Base-by-base conservation (phyloP, 176 grass and related monocot species). In the Oryza longistaminata region DNA sequence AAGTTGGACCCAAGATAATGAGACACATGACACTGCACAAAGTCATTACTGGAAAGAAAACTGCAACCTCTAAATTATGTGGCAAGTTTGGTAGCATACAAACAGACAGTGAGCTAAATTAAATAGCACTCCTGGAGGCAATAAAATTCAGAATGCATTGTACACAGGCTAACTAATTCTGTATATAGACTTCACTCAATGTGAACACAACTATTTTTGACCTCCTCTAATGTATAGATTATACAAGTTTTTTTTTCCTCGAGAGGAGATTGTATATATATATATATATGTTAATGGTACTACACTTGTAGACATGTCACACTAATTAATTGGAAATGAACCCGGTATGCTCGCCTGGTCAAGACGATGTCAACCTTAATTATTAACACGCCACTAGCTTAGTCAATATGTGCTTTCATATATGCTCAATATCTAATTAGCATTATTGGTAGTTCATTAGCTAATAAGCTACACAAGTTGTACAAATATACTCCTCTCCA, bases 1-100 rank as follows among this genome's bases (percentile, higher is more conserved):
- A 81, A 81, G 78, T 81, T 87, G 62, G 27, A 75, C 11, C 70
- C 6, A 52, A 52, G 72, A 74, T 52, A 74, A 74, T 50, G 58
- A 19, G 52, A 26, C 15, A 22, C 25, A 66, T 73, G 17, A 27
- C 55, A 53, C 33, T 65, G 60, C 62, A 79, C 35, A 72, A 72
- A 78, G 64, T 3, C 48, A 62, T 61, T 35, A 10, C 48, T 64
- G 24, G 19, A 71, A 16, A 73, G 37, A 64, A 73, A 46, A 40
- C 29, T 62, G 64, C 17, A 27, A 17, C 14, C 50, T 70, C 39
- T 70, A 82, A 87, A 82, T 19, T 70, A 33, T 45, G 39, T 45
- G 39, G 24, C 62, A 31, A 49, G 80, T 71, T 77, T 83, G 52
- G 65, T 77, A 71, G 79, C 46, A 64, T 11, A 64, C 11, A 76